Evolutionary conservation across 148 eudicot genomes (phyloP), one percentile per base, ranked within the genome.

Genomic region (Amaranthus cruentus): DNA sequence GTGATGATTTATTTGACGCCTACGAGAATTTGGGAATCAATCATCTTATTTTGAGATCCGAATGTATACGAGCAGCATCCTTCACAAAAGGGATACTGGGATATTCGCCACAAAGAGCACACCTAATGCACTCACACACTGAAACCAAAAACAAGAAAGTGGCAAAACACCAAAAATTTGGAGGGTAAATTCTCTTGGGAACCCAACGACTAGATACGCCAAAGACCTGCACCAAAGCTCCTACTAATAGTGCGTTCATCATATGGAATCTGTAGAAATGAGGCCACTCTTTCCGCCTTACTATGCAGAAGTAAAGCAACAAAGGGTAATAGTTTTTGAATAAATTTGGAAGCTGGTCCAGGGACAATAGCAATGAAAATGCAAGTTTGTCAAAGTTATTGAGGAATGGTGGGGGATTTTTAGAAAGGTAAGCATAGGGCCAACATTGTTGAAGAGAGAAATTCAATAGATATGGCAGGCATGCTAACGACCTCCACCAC

Each of bases 211-310:
- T 80, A 11, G 82, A 81, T 6, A 87, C 73, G n/a, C 96, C 96
- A 43, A 83, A 66, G 7, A 80, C 83, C 83, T 91, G 94, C 74
- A 93, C 63, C 4, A 85, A 72, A 46, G 80, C 82, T 85, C 92
- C 98, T 9, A 91, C 21, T 13, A 93, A 76, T 80, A 91, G 83
- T 6, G 90, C 94, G 72, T 71, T 79, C 63, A 93, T 86, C 61
- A 89, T 92, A 75, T 93, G 94, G 72, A 87, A 87, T 72, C 98
- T 80, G 10, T 90, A 86, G 77, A 93, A 93, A 78, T 89, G 92
- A 5, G 98, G 98, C 90, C 89, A 87, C 62, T 86, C 88, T 77
- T 90, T 87, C 69, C 84, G 77, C 81, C 92, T 86, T 52, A 90
- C 96, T 0, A 93, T 70, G 58, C 84, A 85, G 15, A 93, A 85